These are phyloP conservation scores for Leishmania turanica DNA, from an alignment of 208 protist genomes.

Conservation along the genomic window DNA sequence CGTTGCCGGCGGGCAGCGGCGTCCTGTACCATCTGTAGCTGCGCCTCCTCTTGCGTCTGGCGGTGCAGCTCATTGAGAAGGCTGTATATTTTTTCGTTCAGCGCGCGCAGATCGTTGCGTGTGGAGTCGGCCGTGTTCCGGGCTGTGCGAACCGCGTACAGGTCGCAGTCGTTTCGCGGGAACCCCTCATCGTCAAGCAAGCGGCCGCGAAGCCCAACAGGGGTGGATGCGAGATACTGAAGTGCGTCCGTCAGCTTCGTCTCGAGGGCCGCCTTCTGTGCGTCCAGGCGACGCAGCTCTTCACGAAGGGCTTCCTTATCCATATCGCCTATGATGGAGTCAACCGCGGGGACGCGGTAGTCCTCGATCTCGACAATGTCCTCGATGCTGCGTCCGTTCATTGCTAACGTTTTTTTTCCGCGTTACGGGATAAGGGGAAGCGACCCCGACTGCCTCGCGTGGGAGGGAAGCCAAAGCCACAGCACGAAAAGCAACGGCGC, in stretches of 20 bases:
- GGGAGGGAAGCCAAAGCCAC: neutral
- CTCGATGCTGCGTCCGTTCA: neutral
- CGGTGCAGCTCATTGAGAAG: slow-evolving; percentile 64
- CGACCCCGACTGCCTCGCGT: neutral
- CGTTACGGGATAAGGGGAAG: neutral
- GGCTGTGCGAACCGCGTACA: slow-evolving; percentile 81
- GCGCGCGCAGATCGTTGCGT: slow-evolving; percentile 64
- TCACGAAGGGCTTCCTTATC: slow-evolving; percentile 16
- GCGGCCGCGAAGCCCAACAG: slow-evolving; percentile 59
- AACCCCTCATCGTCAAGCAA: slow-evolving; percentile 84
- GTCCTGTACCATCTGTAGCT: slow-evolving; percentile 56
- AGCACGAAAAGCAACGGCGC: neutral
- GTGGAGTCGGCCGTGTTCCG: slow-evolving; percentile 67
- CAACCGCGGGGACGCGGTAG: neutral
- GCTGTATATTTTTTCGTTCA: slow-evolving; percentile 57
- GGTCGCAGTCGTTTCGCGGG: slow-evolving; percentile 80
- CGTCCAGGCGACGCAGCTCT: slow-evolving; percentile 46
- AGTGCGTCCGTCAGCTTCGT: slow-evolving; percentile 55
- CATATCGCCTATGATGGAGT: slow-evolving; percentile 13
- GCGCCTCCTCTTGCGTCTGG: slow-evolving; percentile 48
- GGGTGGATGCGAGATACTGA: slow-evolving; percentile 62
- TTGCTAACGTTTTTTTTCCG: neutral
- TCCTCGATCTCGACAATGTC: slow-evolving; percentile 20
- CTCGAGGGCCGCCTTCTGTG: slow-evolving; percentile 40
- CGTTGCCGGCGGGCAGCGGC: slow-evolving; percentile 28